A percentile compares a stretch with the other conserved stretches of the same genome.
Conservation (phyloP, 192 early-diverging fungal genomes). For the Podila epigama region DNA sequence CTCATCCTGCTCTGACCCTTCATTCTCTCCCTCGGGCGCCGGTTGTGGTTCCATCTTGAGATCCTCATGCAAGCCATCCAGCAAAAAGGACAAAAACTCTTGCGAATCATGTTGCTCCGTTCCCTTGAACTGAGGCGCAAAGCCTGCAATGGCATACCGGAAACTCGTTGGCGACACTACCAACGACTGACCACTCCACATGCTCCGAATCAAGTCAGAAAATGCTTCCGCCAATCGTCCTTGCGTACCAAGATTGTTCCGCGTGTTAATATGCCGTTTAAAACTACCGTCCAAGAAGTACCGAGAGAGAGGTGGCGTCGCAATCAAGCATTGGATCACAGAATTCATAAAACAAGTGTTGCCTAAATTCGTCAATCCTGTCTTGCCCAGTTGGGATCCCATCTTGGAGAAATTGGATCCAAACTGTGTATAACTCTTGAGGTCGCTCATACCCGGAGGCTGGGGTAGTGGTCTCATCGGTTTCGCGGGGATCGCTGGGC, state of each 20-base stretch:
- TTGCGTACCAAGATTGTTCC: conserved; percentile 75
- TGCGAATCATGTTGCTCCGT: conserved; percentile 97
- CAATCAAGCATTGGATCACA: conserved; percentile 79
- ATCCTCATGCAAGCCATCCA: conserved; percentile 93
- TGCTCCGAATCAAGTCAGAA: conserved; percentile 75
- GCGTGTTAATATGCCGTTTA: conserved; percentile 66
- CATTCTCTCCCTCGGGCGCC: conserved; percentile 43
- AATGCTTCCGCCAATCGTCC: conserved; percentile 81
- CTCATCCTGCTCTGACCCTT: conserved; percentile 59
- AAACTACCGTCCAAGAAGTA: conserved; percentile 76
- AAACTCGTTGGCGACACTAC: conserved; percentile 84
- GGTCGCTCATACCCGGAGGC: conserved; percentile 33
- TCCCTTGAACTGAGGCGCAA: conserved; percentile 84
- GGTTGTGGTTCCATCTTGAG: conserved; percentile 70
- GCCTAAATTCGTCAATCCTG: conserved; percentile 81
- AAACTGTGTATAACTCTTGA: conserved; percentile 39
- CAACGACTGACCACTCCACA: conserved; percentile 84
- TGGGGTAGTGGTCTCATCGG: conserved; percentile 52
- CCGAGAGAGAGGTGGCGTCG: conserved; percentile 71
- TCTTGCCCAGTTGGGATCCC: conserved; percentile 66
- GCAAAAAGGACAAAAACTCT: conserved; percentile 90
- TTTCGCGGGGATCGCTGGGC: conserved; percentile 40
- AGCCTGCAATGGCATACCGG: conserved; percentile 74
- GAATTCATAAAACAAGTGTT: conserved; percentile 92
- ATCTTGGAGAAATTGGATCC: conserved; percentile 42